Evolutionary conservation across 306 rosid genomes (phyloP).

Genomic region (Castanea sativa): DNA sequence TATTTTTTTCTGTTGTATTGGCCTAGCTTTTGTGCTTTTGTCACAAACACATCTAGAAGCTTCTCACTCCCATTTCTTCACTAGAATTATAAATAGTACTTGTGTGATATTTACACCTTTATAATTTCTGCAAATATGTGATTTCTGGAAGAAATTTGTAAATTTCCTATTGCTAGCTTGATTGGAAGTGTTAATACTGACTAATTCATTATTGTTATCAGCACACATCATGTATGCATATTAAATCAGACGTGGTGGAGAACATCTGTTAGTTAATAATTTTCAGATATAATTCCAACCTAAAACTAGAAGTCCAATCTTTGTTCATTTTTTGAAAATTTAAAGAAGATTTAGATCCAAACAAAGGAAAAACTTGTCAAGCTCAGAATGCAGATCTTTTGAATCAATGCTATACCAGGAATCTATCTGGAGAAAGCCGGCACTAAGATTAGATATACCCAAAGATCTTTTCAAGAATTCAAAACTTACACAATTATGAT

Average conservation of each 20-base stretch:
- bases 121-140: neutral
- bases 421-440: neutral
- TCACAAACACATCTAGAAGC: neutral
- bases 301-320: neutral
- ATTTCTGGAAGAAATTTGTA: neutral
- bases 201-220: neutral
- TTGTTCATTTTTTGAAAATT: no score
- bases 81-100: neutral
- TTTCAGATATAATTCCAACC: neutral
- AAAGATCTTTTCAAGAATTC: neutral
- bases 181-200: neutral
- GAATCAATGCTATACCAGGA: neutral
- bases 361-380: no score
- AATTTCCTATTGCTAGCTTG: neutral
- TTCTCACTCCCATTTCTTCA: neutral
- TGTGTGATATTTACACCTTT: neutral
- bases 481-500: neutral
- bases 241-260: neutral
- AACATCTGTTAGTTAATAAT: neutral
- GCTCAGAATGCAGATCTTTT: no score
- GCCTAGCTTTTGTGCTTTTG: neutral
- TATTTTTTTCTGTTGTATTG: neutral
- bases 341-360: no score
- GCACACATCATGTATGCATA: neutral
- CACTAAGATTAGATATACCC: neutral